Percentiles rank a stretch among this genome's conserved stretches.
These are phyloP conservation scores for Cucumis cinereus DNA, from an alignment of 306 rosid genomes.

Conservation along the genomic window DNA sequence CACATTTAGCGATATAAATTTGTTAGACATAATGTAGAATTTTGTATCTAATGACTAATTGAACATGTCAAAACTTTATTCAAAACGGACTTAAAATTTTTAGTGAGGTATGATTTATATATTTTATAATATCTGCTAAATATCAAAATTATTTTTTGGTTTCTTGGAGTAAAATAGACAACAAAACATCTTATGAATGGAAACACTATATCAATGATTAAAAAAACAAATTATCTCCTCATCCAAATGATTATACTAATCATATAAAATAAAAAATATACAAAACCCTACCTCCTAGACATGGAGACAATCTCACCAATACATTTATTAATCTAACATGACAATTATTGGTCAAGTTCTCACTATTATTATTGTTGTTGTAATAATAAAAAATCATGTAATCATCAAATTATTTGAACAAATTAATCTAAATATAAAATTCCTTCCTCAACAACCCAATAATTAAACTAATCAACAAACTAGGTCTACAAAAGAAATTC, in stretches of 20 bases:
- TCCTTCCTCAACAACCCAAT: not conserved
- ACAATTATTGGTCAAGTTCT: constrained; percentile 2
- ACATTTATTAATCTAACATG: not conserved
- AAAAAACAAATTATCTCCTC: not conserved
- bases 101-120: no score
- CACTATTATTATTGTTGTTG: not conserved
- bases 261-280: not conserved
- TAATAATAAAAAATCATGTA: not conserved
- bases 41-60: no score
- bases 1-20: no score
- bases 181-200: not conserved
- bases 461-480: not conserved
- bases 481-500: no score
- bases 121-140: not conserved
- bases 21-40: no score
- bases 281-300: constrained; percentile 1
- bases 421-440: constrained; percentile 6
- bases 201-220: not conserved
- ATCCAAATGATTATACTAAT: constrained; percentile 1
- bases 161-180: not conserved
- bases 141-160: not conserved
- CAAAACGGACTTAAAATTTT: no score
- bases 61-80: no score
- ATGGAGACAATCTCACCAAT: constrained; percentile 6
- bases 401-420: constrained; percentile 2